A percentile compares a stretch with the other conserved stretches of the same genome.
Conservation (phyloP, 2,329 filamentous ascomycete genomes). For the Epichloe sibirici region DNA sequence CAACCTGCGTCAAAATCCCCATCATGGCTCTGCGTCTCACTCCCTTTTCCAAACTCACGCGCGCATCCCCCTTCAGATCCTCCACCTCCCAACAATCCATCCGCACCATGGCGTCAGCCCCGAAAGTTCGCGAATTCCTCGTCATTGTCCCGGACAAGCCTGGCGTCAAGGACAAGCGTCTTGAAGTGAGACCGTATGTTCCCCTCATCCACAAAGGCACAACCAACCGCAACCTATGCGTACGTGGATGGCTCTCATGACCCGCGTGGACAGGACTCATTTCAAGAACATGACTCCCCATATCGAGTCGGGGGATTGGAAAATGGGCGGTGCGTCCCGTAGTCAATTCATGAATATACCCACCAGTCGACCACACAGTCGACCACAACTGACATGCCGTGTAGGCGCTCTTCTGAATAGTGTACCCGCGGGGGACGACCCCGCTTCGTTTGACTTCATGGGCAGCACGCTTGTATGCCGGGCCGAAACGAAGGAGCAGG, state of each 20-base stretch:
- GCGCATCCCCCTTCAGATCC: constrained; percentile 2
- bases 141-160: constrained; percentile 57
- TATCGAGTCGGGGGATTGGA: constrained; percentile 42
- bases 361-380: no score
- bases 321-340: constrained; percentile 47
- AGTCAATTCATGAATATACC: not conserved
- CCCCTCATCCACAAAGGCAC: not conserved
- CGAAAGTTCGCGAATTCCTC: constrained; percentile 49
- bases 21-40: constrained; percentile 9
- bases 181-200: constrained; percentile 46
- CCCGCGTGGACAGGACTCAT: constrained; percentile 27
- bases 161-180: constrained; percentile 44
- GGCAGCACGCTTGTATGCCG: constrained; percentile 59
- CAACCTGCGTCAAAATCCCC: not conserved
- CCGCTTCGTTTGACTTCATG: constrained; percentile 52
- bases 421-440: constrained; percentile 50
- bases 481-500: constrained; percentile 58
- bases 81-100: not conserved
- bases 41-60: not conserved
- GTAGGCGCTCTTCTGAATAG: constrained; percentile 57
- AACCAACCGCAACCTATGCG: no score
- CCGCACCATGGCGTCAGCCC: constrained; percentile 19
- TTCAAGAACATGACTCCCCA: constrained; percentile 41
- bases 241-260: not conserved
- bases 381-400: not conserved